Conservation (phyloP, 106 monocot species). For the Phalaenopsis aphrodite region DNA sequence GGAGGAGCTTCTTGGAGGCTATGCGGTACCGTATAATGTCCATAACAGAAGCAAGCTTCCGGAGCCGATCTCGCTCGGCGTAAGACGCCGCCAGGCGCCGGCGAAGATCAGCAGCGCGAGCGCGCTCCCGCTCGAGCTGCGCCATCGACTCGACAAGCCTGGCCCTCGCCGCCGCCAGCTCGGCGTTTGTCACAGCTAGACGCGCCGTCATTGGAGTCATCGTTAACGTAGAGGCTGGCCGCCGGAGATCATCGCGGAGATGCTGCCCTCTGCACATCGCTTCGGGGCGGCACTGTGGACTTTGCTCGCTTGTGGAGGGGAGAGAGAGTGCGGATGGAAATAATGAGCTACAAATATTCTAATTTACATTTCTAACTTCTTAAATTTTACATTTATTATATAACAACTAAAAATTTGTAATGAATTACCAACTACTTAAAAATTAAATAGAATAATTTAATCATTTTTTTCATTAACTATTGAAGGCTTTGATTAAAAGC, state of each 20-base stretch:
- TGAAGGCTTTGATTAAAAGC: too few relatives aligned
- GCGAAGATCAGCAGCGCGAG: slow-evolving; percentile 9
- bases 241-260: background rate
- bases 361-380: too few relatives aligned
- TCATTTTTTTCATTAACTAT: too few relatives aligned
- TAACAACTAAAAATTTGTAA: too few relatives aligned
- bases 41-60: slow-evolving; percentile 1
- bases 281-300: background rate
- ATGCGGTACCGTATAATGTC: slow-evolving; percentile 4
- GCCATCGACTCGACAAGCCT: slow-evolving; percentile 9
- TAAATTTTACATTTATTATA: too few relatives aligned
- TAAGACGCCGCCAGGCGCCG: slow-evolving; percentile 9
- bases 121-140: slow-evolving; percentile 8
- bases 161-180: slow-evolving; percentile 9
- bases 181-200: background rate
- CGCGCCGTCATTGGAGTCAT: background rate
- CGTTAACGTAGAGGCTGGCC: background rate
- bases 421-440: too few relatives aligned
- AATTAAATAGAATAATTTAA: too few relatives aligned
- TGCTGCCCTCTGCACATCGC: background rate
- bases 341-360: too few relatives aligned
- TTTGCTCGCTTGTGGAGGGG: background rate
- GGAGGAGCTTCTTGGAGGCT: background rate
- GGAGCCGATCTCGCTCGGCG: slow-evolving; percentile 11
- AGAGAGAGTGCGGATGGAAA: background rate